Percentiles rank a stretch among this genome's conserved stretches.
These are phyloP conservation scores for Pisolithus orientalis DNA, from an alignment of 768 basidiomycete species.

Conservation along the genomic window DNA sequence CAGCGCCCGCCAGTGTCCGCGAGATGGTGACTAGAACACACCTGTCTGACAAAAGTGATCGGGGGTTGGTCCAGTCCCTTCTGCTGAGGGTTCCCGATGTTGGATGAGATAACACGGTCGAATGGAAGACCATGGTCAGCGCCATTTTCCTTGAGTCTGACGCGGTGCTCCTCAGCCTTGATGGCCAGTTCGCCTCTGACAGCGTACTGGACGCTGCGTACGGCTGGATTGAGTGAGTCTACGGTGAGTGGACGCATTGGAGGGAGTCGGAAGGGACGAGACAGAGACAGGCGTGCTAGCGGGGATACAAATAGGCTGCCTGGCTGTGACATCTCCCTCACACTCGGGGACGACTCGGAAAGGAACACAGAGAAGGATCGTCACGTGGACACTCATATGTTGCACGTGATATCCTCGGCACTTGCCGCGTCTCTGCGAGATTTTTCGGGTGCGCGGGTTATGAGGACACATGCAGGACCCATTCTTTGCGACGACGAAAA, in stretches of 20 bases:
- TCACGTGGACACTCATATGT: background rate
- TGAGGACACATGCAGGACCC: conserved; percentile 62
- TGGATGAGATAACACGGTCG: conserved; percentile 83
- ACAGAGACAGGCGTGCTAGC: background rate
- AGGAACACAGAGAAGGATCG: background rate
- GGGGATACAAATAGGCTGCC: conserved; percentile 2
- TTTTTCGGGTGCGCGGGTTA: conserved; percentile 10
- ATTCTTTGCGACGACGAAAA: conserved; percentile 65
- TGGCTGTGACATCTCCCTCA: background rate
- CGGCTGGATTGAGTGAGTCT: conserved; percentile 73
- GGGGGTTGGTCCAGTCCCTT: conserved; percentile 90
- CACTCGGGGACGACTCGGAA: background rate
- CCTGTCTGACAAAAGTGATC: conserved; percentile 90
- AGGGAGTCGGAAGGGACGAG: conserved; percentile 1
- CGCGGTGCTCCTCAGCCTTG: conserved; percentile 80
- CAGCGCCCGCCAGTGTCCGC: background rate
- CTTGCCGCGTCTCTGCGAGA: conserved; percentile 4
- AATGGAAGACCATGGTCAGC: conserved; percentile 63
- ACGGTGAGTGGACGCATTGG: conserved; percentile 56
- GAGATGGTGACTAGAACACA: conserved; percentile 25
- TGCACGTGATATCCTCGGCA: conserved; percentile 12
- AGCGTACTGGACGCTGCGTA: conserved; percentile 90
- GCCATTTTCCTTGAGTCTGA: conserved; percentile 51
- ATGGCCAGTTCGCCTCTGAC: conserved; percentile 96
- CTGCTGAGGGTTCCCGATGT: conserved; percentile 98